Base-by-base conservation (phyloP, 306 rosid species). In the Prunus fruticosa region DNA sequence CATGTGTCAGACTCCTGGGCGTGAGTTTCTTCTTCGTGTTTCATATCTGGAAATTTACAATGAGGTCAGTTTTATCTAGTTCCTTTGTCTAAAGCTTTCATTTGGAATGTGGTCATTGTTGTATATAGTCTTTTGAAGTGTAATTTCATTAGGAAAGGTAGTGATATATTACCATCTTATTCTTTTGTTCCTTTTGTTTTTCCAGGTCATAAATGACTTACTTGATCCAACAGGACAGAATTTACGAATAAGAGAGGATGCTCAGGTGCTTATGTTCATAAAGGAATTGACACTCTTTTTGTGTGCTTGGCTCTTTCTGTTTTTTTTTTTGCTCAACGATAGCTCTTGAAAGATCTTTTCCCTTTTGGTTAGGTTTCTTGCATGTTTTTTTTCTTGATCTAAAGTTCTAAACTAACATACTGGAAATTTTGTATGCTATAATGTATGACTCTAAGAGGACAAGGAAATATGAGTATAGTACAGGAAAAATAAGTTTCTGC, bases 31-130 rank as follows among this genome's bases (percentile, higher is more conserved):
- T 72, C 96, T 92, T 56, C 97, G 92, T 27, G 91, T 92, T 52
- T 92, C 97, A 11, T 92, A 92, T 87, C 89, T 92, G 72, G 97
- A 92, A 86, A 92, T 92, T 64, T 92, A 92, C 80, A 92, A 92
- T 63, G 97, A 92, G 97, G 97, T 92, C 67, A 88, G 93, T 72
- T 49, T 73, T 49, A 34, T 66, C 57, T 64, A 51, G 15, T 28
- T 74, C 64, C 14, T 68, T 41, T n/a, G 11, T 67, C 34, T n/a
- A 20, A 51, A 50, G 19, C 47, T 28, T 51, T 50, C 62, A 51
- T 2, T 28, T 12, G 61, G 8, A 18, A 38, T 30, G 41, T 28
- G 51, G 19, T 25, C 22, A 22, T 46, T 3, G 62, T 70, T 19
- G 25, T 16, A 68, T 25, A 27, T 51, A 69, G 16, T 69, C 22